A percentile compares a stretch with the other conserved stretches of the same genome.
phyloP scores from a whole-genome alignment of 1,284 basidiomycete genomes.

The Austroboletus niveus region DNA sequence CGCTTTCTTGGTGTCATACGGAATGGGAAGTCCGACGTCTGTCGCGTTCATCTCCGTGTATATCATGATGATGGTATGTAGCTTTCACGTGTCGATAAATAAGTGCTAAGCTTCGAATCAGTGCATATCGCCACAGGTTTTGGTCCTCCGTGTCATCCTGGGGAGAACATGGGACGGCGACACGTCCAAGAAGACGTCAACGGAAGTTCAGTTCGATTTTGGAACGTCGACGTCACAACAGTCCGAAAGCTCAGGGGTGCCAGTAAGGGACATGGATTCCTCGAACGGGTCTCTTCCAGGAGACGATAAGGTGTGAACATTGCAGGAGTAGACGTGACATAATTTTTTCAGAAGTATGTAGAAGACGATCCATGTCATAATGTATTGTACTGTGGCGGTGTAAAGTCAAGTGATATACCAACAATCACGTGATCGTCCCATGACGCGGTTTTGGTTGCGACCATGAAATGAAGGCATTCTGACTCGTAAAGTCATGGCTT shows the following conservation, averaged over 20 bases:
- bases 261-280: neutral
- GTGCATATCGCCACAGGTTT: constrained; percentile 32
- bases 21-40: constrained; percentile 12
- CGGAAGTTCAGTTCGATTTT: neutral
- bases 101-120: constrained; percentile 1
- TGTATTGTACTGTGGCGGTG: neutral
- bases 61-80: constrained; percentile 22
- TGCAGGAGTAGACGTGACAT: no score
- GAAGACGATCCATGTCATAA: neutral
- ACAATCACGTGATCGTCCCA: constrained; percentile 22
- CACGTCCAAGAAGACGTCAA: neutral
- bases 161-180: constrained; percentile 2
- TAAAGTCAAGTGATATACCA: constrained; percentile 22
- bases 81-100: neutral
- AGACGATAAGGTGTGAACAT: neutral
- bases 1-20: constrained; percentile 23
- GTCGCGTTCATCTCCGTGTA: constrained; percentile 17
- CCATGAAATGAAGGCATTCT: constrained; percentile 12
- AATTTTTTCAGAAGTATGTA: neutral
- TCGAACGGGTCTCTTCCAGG: neutral
- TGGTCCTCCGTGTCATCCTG: constrained; percentile 24
- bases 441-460: constrained; percentile 23
- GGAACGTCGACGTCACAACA: neutral
- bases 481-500: constrained; percentile 23
- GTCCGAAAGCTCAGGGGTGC: neutral